phyloP scores from a whole-genome alignment of 495 filamentous ascomycete genomes.

The Tricharina praecox region DNA sequence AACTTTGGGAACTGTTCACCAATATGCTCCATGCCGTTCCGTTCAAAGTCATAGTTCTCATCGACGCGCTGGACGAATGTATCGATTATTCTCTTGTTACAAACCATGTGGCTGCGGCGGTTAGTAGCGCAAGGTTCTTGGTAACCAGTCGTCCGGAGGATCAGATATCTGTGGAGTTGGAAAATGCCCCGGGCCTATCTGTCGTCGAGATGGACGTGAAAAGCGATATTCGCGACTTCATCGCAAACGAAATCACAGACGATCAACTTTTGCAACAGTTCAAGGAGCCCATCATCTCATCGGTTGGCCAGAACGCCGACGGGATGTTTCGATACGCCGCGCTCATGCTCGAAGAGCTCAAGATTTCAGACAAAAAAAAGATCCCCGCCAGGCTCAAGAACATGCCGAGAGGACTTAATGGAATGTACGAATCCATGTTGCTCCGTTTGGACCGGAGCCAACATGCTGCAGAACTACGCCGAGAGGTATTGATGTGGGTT shows the following conservation, averaged over 20 bases:
- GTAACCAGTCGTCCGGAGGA: slow-evolving; percentile 4
- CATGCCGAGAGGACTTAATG: slow-evolving; percentile 5
- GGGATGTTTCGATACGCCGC: slow-evolving; percentile 12
- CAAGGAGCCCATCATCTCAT: not conserved
- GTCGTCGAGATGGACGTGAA: not conserved
- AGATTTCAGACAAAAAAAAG: not conserved
- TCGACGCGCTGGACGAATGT: slow-evolving; percentile 6
- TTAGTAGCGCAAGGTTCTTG: not conserved
- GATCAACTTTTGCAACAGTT: not conserved
- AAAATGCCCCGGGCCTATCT: not conserved
- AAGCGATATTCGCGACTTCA: not conserved
- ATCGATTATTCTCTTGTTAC: not conserved
- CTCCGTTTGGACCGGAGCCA: not conserved
- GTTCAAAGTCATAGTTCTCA: not conserved
- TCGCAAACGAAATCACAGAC: not conserved
- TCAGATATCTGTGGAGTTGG: not conserved
- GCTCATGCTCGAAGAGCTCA: slow-evolving; percentile 7
- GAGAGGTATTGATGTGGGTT: slow-evolving; percentile 6
- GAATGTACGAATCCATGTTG: slow-evolving; percentile 7
- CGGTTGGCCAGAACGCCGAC: not conserved
- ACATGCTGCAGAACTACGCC: slow-evolving; percentile 1
- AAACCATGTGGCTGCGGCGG: not conserved
- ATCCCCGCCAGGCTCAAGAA: slow-evolving; percentile 2
- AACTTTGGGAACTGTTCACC: not conserved
- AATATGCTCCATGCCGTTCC: not conserved